phyloP scores from a whole-genome alignment of 2,329 filamentous ascomycete genomes.

The Cladophialophora exuberans region DNA sequence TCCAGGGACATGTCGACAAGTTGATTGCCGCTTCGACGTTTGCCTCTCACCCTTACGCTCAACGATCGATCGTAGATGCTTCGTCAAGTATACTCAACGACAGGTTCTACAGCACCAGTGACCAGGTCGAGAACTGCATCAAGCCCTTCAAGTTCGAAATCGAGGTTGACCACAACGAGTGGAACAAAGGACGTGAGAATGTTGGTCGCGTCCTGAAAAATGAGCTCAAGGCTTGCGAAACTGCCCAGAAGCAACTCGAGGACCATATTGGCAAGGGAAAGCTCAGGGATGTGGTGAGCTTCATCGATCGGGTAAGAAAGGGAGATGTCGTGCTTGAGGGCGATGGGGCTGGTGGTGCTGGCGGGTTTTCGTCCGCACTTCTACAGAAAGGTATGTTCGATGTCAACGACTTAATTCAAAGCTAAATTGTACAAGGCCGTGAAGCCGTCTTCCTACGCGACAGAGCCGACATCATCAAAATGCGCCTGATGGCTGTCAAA shows the following conservation, averaged over 20 bases:
- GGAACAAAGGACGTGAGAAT: slow-evolving; percentile 82
- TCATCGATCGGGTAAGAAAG: slow-evolving; percentile 86
- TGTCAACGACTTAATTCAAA: slow-evolving; percentile 7
- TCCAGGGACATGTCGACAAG: slow-evolving; percentile 80
- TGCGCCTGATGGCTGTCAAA: slow-evolving; percentile 85
- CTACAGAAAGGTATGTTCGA: slow-evolving; percentile 73
- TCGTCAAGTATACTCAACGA: slow-evolving; percentile 90
- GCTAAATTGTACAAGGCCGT: slow-evolving; percentile 62
- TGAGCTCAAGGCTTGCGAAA: slow-evolving; percentile 82
- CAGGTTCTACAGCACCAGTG: slow-evolving; percentile 92
- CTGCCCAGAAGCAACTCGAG: slow-evolving; percentile 76
- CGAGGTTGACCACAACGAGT: slow-evolving; percentile 89
- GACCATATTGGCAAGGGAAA: slow-evolving; percentile 78
- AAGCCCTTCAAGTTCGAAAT: slow-evolving; percentile 99
- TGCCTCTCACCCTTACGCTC: slow-evolving; percentile 84
- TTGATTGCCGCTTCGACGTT: slow-evolving; percentile 84
- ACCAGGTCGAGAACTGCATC: slow-evolving; percentile 98
- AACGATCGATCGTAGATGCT: slow-evolving; percentile 89
- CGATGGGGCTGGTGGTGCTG: slow-evolving; percentile 80
- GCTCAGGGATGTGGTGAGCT: slow-evolving; percentile 83
- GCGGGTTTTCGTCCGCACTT: slow-evolving; percentile 87
- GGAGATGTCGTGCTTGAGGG: slow-evolving; percentile 85
- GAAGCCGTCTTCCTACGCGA: slow-evolving; percentile 95
- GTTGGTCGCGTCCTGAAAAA: slow-evolving; percentile 79
- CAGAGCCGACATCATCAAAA: slow-evolving; percentile 83